Evolutionary conservation across 345 rosid genomes (phyloP).

Genomic region (Streptanthus diversifolius): DNA sequence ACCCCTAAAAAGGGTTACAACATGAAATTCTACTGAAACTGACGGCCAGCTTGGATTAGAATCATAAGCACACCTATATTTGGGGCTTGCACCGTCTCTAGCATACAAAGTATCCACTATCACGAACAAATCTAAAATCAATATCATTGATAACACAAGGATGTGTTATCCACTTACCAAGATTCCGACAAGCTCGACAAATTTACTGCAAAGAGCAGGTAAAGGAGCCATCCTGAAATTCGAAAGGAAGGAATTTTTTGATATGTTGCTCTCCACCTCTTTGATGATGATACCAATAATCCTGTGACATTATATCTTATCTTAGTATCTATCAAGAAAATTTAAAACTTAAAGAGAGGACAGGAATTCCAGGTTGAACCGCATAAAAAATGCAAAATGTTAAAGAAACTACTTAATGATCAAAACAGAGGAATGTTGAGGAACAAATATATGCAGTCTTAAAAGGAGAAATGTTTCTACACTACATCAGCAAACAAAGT

Average conservation of each 20-base stretch:
- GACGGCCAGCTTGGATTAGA: constrained; percentile 2
- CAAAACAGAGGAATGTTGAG: constrained; percentile 2
- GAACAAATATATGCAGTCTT: background rate
- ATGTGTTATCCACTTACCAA: constrained; percentile 59
- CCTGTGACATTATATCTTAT: constrained; percentile 43
- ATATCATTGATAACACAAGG: background rate
- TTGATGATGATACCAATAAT: constrained; percentile 79
- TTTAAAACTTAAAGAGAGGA: background rate
- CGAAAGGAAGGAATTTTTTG: constrained; percentile 76
- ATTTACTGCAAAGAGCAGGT: constrained; percentile 65
- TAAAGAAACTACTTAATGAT: background rate
- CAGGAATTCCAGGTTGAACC: constrained; percentile 2
- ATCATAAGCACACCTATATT: background rate
- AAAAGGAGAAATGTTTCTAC: background rate
- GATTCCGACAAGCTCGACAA: constrained; percentile 84
- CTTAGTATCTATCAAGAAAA: constrained; percentile 11
- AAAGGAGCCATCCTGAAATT: constrained; percentile 85
- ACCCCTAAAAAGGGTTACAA: background rate
- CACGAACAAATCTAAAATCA: background rate
- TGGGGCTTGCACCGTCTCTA: background rate
- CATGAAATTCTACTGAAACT: constrained; percentile 5
- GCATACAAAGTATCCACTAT: background rate
- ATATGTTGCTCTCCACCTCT: constrained; percentile 84
- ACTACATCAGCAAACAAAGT: background rate
- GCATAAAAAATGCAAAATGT: background rate